phyloP scores from a whole-genome alignment of 805 yeast genomes.

The Brettanomyces naardenensis region DNA sequence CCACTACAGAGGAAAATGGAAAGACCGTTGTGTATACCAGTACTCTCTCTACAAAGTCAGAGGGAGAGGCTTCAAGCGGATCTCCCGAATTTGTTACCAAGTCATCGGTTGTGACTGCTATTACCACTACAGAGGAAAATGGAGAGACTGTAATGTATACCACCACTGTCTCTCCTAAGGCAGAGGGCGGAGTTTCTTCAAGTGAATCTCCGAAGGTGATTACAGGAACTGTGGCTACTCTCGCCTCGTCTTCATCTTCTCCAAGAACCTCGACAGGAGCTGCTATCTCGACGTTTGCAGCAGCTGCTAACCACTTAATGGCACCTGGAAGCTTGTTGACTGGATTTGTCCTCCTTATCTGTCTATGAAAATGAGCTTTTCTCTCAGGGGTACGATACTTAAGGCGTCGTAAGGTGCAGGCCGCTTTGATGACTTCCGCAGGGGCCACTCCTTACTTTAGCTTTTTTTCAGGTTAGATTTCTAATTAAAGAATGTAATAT shows the following conservation, averaged over 20 bases:
- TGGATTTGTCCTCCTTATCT: not conserved
- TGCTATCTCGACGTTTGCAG: not conserved
- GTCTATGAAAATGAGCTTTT: not conserved
- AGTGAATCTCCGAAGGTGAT: not conserved
- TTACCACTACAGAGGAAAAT: too few relatives aligned
- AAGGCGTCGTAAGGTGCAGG: not conserved
- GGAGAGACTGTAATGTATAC: too few relatives aligned
- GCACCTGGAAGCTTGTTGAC: not conserved
- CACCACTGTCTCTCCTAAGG: too few relatives aligned
- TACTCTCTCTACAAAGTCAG: not conserved
- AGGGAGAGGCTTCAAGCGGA: too few relatives aligned
- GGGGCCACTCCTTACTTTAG: not conserved
- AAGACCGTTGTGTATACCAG: not conserved
- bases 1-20: not conserved
- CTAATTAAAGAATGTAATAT: too few relatives aligned
- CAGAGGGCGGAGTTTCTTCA: too few relatives aligned
- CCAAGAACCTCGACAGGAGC: not conserved
- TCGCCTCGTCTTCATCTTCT: not conserved
- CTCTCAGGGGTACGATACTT: not conserved
- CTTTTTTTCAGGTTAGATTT: not conserved
- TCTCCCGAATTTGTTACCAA: too few relatives aligned
- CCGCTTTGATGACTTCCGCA: not conserved
- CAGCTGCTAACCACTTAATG: not conserved
- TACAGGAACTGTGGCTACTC: not conserved
- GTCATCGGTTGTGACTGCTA: too few relatives aligned